Evolutionary conservation across 495 filamentous ascomycete genomes (phyloP).

Genomic region (Talaromyces nanjingensis): DNA sequence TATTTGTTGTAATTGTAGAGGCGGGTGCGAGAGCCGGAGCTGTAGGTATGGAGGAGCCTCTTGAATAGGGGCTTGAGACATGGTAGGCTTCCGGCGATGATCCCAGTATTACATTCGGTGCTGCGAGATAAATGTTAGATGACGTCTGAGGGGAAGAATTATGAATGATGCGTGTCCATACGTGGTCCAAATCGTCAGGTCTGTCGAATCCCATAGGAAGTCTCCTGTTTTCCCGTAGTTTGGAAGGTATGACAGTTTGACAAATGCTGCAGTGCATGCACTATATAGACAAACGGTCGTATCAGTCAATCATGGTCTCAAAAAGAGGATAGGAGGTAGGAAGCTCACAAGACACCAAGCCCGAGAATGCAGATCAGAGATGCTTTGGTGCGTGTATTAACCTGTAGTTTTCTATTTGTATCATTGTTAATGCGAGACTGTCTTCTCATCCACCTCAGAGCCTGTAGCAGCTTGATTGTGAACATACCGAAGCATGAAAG

Average conservation of each 20-base stretch:
- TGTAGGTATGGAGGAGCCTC: constrained; percentile 18
- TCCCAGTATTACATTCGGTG: constrained; percentile 32
- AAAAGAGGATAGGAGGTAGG: not conserved
- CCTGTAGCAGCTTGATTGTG: not conserved
- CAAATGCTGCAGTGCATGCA: constrained; percentile 37
- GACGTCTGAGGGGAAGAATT: not conserved
- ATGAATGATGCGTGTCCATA: constrained; percentile 11
- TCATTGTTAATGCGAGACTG: constrained; percentile 1
- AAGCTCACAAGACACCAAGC: constrained; percentile 36
- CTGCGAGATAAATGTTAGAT: constrained; percentile 11
- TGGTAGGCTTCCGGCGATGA: constrained; percentile 37
- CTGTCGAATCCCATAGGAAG: constrained; percentile 36
- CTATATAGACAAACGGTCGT: constrained; percentile 14
- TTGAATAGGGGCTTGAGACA: constrained; percentile 37
- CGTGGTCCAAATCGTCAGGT: constrained; percentile 21
- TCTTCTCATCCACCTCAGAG: not conserved
- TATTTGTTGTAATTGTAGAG: constrained; percentile 12
- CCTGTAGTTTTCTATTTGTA: constrained; percentile 32
- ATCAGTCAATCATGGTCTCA: not conserved
- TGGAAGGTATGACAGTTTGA: constrained; percentile 34
- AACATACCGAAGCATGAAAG: constrained; percentile 28
- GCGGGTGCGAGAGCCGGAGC: constrained; percentile 14
- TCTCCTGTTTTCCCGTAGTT: constrained; percentile 34
- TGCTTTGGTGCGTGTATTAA: constrained; percentile 32
- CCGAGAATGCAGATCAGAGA: constrained; percentile 34